Base-by-base conservation (phyloP, 2,329 filamentous ascomycete genomes). In the Xylariaceae sp. region DNA sequence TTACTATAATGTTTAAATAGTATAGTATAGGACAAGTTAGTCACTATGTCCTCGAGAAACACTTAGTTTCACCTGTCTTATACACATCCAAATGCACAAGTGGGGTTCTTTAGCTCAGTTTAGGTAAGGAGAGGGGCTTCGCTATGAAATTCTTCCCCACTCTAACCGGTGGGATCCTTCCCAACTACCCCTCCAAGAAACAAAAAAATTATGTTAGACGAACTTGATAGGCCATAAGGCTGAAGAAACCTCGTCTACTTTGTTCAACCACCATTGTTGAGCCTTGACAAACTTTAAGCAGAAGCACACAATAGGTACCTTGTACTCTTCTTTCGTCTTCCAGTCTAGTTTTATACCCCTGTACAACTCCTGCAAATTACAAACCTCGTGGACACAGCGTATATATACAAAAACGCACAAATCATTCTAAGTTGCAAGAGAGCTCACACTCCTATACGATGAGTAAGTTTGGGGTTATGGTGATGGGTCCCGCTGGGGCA, bases 401-500 rank as follows among this genome's bases (percentile, higher is more conserved):
- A n/a, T n/a, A n/a, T n/a, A n/a, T n/a, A n/a, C n/a, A n/a, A n/a
- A n/a, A n/a, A n/a, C n/a, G n/a, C n/a, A n/a, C n/a, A n/a, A n/a
- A n/a, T n/a, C n/a, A n/a, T n/a, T n/a, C n/a, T n/a, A n/a, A 29
- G 10, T 11, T 23, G 10, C 15, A 7, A 37, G 6, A 40, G 30
- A 20, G 35, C 43, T 9, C 32, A 32, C 21, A 24, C 9, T 30
- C 37, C 15, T 37, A 44, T 69, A 77, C 54, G 61, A 96, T 95
- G 91, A 93, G 89, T 75, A 96, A 97, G 75, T 97, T 92, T 71
- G 94, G 94, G 47, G 87, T 91, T 61, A 87, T 97, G 75, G 87
- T 97, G 57, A 96, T 97, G 88, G 94, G 94, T 72, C 94, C 93
- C 56, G 93, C 94, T 16, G 94, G 92, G 63, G 92, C 92, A 18